These are phyloP conservation scores for Talaromyces funiculosus DNA, from an alignment of 2,329 filamentous ascomycete genomes.

Conservation along the genomic window DNA sequence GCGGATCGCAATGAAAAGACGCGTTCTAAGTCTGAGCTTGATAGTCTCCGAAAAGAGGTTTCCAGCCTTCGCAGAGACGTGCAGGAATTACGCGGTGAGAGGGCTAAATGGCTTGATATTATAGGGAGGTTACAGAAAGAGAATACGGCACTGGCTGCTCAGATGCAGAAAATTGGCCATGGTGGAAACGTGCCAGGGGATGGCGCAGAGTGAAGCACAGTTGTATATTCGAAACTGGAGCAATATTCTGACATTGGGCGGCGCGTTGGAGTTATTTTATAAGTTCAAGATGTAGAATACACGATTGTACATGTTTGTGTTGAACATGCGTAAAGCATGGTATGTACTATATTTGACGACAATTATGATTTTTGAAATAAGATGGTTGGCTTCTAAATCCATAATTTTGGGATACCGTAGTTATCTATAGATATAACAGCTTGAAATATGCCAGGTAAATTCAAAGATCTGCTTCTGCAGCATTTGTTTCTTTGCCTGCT, in stretches of 20 bases:
- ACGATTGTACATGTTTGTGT: not conserved
- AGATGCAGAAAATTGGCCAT: not conserved
- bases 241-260: not conserved
- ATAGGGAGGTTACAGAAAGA: slow-evolving; percentile 53
- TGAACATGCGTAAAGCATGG: not conserved
- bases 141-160: slow-evolving; percentile 45
- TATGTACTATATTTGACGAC: not conserved
- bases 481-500: not conserved
- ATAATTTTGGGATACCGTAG: not conserved
- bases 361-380: not conserved
- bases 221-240: not conserved
- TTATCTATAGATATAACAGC: not conserved
- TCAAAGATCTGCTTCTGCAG: not conserved
- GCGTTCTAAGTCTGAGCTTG: slow-evolving; percentile 38
- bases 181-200: not conserved
- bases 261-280: not conserved
- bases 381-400: not conserved
- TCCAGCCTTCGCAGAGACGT: slow-evolving; percentile 44
- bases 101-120: slow-evolving; percentile 45
- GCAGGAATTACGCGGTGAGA: slow-evolving; percentile 45
- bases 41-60: slow-evolving; percentile 45
- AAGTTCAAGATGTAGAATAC: not conserved
- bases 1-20: slow-evolving; percentile 40
- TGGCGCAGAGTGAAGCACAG: not conserved
- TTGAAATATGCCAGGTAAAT: not conserved